These are phyloP conservation scores for Penicillium sp. DNA, from an alignment of 2,329 filamentous ascomycete genomes.

Conservation along the genomic window DNA sequence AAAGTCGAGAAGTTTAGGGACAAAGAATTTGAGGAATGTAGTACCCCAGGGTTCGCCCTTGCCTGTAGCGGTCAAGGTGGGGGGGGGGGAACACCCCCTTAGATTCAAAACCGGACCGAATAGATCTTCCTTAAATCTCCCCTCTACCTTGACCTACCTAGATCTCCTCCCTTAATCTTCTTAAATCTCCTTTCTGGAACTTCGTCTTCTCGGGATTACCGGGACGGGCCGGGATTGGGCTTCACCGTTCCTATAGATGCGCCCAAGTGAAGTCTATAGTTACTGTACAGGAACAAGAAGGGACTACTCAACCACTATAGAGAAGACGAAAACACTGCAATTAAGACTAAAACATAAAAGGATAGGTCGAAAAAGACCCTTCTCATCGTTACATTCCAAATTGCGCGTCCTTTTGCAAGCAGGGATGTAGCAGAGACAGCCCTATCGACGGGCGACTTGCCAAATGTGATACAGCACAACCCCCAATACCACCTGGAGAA, in stretches of 20 bases:
- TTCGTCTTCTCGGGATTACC: slow-evolving; percentile 5
- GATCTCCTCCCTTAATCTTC: background rate
- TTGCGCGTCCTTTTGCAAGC: slow-evolving; percentile 17
- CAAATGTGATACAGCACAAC: background rate
- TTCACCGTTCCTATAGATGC: background rate
- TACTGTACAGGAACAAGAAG: background rate
- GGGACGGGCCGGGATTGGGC: slow-evolving; percentile 13
- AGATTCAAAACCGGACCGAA: background rate
- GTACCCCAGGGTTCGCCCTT: slow-evolving; percentile 8
- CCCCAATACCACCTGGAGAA: background rate
- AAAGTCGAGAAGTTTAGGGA: background rate
- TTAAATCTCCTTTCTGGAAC: too few relatives aligned
- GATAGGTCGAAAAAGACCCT: background rate
- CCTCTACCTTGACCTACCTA: background rate
- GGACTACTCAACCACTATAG: background rate
- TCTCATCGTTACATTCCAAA: slow-evolving; percentile 17
- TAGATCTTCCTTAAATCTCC: background rate
- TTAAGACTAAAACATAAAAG: background rate
- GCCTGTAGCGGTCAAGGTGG: slow-evolving; percentile 8
- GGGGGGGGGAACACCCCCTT: background rate
- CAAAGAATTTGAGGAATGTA: slow-evolving; percentile 4
- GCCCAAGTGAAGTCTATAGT: background rate
- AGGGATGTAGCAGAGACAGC: slow-evolving; percentile 3
- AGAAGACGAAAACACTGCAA: background rate
- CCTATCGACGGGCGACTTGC: slow-evolving; percentile 4